Percentiles rank a stretch among this genome's conserved stretches.
phyloP scores from a whole-genome alignment of 345 rosid genomes.

The Acer negundo region DNA sequence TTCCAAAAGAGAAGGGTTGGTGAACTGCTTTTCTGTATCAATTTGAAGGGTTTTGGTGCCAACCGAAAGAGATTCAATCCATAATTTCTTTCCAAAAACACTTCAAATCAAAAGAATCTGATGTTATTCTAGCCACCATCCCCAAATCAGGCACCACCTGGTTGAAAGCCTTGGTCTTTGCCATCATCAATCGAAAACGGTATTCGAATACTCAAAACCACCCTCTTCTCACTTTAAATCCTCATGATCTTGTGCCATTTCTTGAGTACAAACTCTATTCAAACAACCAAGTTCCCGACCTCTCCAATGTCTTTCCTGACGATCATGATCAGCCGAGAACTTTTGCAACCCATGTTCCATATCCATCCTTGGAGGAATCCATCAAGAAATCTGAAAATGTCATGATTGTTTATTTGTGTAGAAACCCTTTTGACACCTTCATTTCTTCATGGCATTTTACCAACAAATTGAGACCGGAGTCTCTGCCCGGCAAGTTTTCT shows the following conservation, averaged over 20 bases:
- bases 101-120: slow-evolving; percentile 30
- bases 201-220: slow-evolving; percentile 22
- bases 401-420: slow-evolving; percentile 46
- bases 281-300: slow-evolving; percentile 39
- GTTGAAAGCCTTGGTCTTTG: slow-evolving; percentile 50
- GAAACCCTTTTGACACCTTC: slow-evolving; percentile 55
- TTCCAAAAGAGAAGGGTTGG: slow-evolving; percentile 73
- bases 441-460: slow-evolving; percentile 49
- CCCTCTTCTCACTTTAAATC: slow-evolving; percentile 49
- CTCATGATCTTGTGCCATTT: slow-evolving; percentile 66
- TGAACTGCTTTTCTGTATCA: slow-evolving; percentile 55
- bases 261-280: slow-evolving; percentile 50
- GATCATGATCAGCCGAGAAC: slow-evolving; percentile 29
- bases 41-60: slow-evolving; percentile 81
- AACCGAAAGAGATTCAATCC: slow-evolving; percentile 57
- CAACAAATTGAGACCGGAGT: slow-evolving; percentile 30
- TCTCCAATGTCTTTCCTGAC: slow-evolving; percentile 24
- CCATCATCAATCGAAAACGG: slow-evolving; percentile 37
- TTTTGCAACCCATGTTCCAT: slow-evolving; percentile 56
- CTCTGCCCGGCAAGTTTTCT: slow-evolving; percentile 16
- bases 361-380: slow-evolving; percentile 30
- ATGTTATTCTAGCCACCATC: slow-evolving; percentile 44
- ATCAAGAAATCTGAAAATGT: slow-evolving; percentile 23
- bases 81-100: slow-evolving; percentile 47
- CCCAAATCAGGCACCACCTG: slow-evolving; percentile 69